phyloP scores from a whole-genome alignment of 768 basidiomycete genomes.

The Psilocybe cyanescens region DNA sequence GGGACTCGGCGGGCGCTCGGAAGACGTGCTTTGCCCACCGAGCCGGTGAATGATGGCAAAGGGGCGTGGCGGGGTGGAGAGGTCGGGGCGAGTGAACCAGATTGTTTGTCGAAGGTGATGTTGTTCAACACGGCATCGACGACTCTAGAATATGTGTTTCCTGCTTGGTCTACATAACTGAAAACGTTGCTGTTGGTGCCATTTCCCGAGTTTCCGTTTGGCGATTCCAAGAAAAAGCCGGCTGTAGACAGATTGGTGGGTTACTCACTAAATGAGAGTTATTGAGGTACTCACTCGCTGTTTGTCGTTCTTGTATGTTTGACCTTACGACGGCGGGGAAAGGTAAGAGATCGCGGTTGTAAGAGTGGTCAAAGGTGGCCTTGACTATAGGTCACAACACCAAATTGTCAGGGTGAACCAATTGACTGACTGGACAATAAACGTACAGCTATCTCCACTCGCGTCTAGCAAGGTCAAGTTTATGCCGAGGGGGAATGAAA shows the following conservation, averaged over 20 bases:
- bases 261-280: not conserved
- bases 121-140: slow-evolving; percentile 65
- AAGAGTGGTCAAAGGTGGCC: slow-evolving; percentile 68
- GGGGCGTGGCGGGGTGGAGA: slow-evolving; percentile 7
- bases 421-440: not conserved
- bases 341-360: slow-evolving; percentile 60
- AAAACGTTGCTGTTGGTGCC: slow-evolving; percentile 75
- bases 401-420: slow-evolving; percentile 2
- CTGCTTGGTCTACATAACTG: slow-evolving; percentile 56
- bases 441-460: slow-evolving; percentile 40
- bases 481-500: slow-evolving; percentile 50
- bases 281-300: slow-evolving; percentile 47
- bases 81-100: slow-evolving; percentile 49
- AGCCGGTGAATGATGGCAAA: slow-evolving; percentile 8
- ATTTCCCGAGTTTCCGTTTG: slow-evolving; percentile 60
- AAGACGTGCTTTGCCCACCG: slow-evolving; percentile 20
- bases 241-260: slow-evolving; percentile 30
- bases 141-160: slow-evolving; percentile 63
- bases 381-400: slow-evolving; percentile 40
- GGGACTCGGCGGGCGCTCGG: slow-evolving; percentile 21
- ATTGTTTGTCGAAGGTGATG: slow-evolving; percentile 62
- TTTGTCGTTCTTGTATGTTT: slow-evolving; percentile 61
- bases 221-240: slow-evolving; percentile 50
- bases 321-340: slow-evolving; percentile 62
- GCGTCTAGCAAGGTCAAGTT: slow-evolving; percentile 42